A percentile compares a stretch with the other conserved stretches of the same genome.
phyloP scores from a whole-genome alignment of 345 rosid species.

The Eucalyptus sp. region DNA sequence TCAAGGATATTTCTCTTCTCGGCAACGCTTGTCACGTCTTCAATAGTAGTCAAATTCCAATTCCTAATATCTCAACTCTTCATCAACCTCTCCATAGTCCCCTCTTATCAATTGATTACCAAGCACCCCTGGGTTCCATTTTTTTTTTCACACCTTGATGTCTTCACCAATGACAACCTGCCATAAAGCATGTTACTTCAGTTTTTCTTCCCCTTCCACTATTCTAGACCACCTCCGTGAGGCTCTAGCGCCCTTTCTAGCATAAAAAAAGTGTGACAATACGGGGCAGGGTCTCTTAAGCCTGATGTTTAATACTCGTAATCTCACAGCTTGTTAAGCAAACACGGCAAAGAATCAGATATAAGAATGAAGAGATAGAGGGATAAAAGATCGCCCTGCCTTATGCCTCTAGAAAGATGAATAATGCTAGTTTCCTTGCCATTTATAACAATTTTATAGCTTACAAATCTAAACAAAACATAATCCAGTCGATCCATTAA shows the following conservation, averaged over 20 bases:
- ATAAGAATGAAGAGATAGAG: not conserved
- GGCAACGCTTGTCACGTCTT: not conserved
- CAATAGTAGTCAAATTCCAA: not conserved
- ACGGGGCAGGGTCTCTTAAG: not conserved
- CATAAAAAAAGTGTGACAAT: not conserved
- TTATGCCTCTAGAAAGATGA: not conserved
- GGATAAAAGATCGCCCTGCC: not conserved
- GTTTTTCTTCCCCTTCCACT: not conserved
- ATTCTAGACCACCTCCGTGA: not conserved
- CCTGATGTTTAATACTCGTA: not conserved
- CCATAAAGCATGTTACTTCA: not conserved
- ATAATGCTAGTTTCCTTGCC: not conserved
- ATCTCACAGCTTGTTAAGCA: not conserved
- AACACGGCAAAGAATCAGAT: not conserved
- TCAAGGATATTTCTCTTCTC: not conserved
- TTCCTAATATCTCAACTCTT: not conserved
- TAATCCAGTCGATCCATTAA: not conserved
- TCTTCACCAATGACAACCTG: not conserved
- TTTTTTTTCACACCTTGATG: not conserved
- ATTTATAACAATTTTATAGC: not conserved
- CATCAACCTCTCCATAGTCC: not conserved
- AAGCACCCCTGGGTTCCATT: not conserved
- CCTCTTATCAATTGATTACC: not conserved
- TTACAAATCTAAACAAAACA: not conserved
- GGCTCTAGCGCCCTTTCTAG: not conserved